Evolutionary conservation across 495 filamentous ascomycete genomes (phyloP).

Genomic region (Xylaria sp.): DNA sequence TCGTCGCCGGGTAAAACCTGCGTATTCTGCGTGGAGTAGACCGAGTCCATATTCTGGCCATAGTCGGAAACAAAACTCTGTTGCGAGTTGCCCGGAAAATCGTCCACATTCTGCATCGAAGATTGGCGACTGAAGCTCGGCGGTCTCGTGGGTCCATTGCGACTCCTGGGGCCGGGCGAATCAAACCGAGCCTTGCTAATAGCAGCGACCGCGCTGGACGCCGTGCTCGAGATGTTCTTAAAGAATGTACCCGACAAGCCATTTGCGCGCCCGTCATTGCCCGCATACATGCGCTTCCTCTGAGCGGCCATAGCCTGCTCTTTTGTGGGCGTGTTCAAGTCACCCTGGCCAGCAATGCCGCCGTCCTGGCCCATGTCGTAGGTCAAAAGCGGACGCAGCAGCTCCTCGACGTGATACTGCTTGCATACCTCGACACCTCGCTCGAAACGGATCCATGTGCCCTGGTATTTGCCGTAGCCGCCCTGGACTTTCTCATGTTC

Average conservation of each 20-base stretch:
- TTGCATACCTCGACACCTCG: constrained; percentile 90
- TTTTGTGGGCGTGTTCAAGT: constrained; percentile 94
- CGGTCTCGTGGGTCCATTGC: constrained; percentile 52
- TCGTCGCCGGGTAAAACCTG: constrained; percentile 64
- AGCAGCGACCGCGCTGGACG: constrained; percentile 88
- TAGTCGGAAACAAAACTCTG: constrained; percentile 57
- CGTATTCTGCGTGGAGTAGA: constrained; percentile 50
- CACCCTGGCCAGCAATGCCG: constrained; percentile 60
- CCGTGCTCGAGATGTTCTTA: constrained; percentile 91
- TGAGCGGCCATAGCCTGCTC: constrained; percentile 99
- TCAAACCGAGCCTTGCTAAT: constrained; percentile 96
- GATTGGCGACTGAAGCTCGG: constrained; percentile 62
- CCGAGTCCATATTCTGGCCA: constrained; percentile 54
- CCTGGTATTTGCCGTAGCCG: constrained; percentile 98
- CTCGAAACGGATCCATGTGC: constrained; percentile 95
- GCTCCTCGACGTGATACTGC: constrained; percentile 91
- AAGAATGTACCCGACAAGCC: constrained; percentile 86
- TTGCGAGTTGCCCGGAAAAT: constrained; percentile 56
- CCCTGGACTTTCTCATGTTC: constrained; percentile 99
- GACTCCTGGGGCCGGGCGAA: constrained; percentile 75
- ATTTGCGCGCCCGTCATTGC: constrained; percentile 67
- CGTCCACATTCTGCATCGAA: constrained; percentile 66
- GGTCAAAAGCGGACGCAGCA: constrained; percentile 81
- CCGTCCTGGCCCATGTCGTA: constrained; percentile 88
- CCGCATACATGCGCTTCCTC: constrained; percentile 84